Evolutionary conservation across 176 grass and related monocot genomes (phyloP).

Genomic region (Thalia dealbata): DNA sequence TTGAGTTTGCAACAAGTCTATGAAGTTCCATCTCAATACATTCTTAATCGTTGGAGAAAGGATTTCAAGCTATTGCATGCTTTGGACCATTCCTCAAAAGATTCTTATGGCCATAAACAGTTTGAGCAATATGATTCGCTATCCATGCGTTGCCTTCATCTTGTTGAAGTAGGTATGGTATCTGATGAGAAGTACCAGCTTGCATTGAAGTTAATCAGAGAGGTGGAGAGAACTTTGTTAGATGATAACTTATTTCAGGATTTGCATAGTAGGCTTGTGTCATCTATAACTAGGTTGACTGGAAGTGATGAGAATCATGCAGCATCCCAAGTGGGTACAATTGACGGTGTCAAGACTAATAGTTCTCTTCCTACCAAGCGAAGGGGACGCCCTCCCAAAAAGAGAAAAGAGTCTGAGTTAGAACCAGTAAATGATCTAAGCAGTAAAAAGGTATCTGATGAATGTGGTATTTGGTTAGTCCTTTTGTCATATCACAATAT

Average conservation of each 20-base stretch:
- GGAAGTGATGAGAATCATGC: conserved; percentile 35
- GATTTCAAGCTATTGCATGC: conserved; percentile 45
- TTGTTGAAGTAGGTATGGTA: conserved; percentile 49
- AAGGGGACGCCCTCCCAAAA: conserved; percentile 63
- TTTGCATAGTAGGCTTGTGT: conserved; percentile 47
- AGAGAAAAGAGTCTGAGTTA: conserved; percentile 43
- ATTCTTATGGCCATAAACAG: conserved; percentile 34
- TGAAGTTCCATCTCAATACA: conserved; percentile 47
- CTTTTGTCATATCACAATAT: conserved; percentile 14
- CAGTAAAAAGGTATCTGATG: conserved; percentile 25
- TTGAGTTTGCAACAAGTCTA: conserved; percentile 54
- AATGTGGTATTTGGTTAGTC: neutral
- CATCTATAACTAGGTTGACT: conserved; percentile 26
- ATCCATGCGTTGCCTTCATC: conserved; percentile 54
- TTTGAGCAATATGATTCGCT: conserved; percentile 57
- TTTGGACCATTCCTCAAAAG: conserved; percentile 38
- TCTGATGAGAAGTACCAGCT: conserved; percentile 57
- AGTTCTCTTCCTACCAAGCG: conserved; percentile 40
- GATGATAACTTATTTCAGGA: conserved; percentile 59
- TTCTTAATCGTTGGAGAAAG: conserved; percentile 50
- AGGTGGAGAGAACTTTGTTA: conserved; percentile 46
- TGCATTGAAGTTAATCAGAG: conserved; percentile 39
- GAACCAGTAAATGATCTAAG: conserved; percentile 39
- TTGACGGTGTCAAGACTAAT: conserved; percentile 28
- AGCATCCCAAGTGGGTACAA: conserved; percentile 26